These are phyloP conservation scores for Apophysomyces sp. DNA, from an alignment of 371 early-diverging fungal species.

Conservation along the genomic window DNA sequence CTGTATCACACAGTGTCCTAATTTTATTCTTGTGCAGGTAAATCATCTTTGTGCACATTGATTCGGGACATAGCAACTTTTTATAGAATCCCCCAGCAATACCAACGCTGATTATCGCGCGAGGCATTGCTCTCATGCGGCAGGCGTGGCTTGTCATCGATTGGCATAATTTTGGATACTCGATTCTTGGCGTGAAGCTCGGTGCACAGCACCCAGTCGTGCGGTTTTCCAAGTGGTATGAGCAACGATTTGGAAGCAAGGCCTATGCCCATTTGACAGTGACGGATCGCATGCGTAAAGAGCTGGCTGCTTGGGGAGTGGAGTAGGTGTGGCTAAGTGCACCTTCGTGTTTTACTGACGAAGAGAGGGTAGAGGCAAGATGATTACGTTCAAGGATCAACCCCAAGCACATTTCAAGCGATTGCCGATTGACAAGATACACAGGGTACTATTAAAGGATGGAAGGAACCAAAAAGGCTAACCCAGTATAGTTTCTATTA, in stretches of 20 bases:
- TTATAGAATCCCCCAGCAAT: slow-evolving; percentile 94
- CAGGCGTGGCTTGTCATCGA: slow-evolving; percentile 82
- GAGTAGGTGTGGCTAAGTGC: slow-evolving; percentile 19
- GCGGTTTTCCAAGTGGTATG: slow-evolving; percentile 68
- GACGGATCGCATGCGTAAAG: slow-evolving; percentile 80
- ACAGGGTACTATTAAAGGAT: slow-evolving; percentile 43
- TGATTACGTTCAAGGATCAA: slow-evolving; percentile 72
- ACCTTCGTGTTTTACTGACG: background rate
- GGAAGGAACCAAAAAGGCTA: background rate
- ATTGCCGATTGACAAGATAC: slow-evolving; percentile 53
- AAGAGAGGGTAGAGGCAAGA: slow-evolving; percentile 48
- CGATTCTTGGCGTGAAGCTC: slow-evolving; percentile 78
- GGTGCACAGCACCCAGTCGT: slow-evolving; percentile 62
- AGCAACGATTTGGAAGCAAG: slow-evolving; percentile 63
- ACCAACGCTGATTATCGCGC: slow-evolving; percentile 83
- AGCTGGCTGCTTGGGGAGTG: slow-evolving; percentile 66
- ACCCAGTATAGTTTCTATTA: slow-evolving; percentile 27
- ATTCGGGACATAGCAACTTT: background rate
- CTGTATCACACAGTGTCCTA: slow-evolving; percentile 49
- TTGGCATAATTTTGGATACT: slow-evolving; percentile 97
- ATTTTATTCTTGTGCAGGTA: slow-evolving; percentile 85
- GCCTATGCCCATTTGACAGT: slow-evolving; percentile 89
- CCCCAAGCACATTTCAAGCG: slow-evolving; percentile 70
- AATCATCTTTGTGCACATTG: background rate
- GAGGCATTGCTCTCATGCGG: slow-evolving; percentile 59